A percentile compares a stretch with the other conserved stretches of the same genome.
These are phyloP conservation scores for Cucurbita pepo DNA, from an alignment of 306 rosid species.

Conservation along the genomic window DNA sequence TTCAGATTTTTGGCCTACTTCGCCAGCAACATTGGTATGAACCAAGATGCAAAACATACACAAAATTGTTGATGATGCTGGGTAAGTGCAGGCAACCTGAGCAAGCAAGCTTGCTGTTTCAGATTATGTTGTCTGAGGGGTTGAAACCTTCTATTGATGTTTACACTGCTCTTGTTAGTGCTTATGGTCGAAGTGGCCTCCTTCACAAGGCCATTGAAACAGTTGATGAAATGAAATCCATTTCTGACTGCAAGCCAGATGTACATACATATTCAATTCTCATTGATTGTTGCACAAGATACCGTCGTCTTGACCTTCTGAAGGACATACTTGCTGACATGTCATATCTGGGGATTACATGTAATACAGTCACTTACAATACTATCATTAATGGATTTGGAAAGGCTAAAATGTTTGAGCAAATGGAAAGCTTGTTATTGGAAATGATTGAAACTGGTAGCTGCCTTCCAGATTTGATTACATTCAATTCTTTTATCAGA, in stretches of 20 bases:
- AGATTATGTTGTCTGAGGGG: conserved; percentile 68
- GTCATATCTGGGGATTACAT: conserved; percentile 49
- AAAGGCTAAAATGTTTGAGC: conserved; percentile 62
- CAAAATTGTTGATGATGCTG: conserved; percentile 69
- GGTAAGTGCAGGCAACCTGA: conserved; percentile 68
- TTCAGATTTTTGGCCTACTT: conserved; percentile 65
- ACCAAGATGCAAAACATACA: conserved; percentile 73
- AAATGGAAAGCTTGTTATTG: conserved; percentile 50
- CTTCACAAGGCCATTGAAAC: conserved; percentile 50
- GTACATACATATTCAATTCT: conserved; percentile 59
- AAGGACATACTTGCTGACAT: conserved; percentile 43
- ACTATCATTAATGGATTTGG: conserved; percentile 71
- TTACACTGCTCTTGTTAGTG: conserved; percentile 76
- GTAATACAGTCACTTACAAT: conserved; percentile 55
- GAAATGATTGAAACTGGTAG: conserved; percentile 66
- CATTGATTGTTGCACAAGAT: conserved; percentile 45
- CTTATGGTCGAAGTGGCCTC: conserved; percentile 57
- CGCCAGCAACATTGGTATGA: conserved; percentile 78
- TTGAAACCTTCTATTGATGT: conserved; percentile 66
- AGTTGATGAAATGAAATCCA: conserved; percentile 70
- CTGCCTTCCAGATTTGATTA: conserved; percentile 68
- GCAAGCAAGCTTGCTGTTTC: conserved; percentile 52
- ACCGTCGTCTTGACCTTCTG: conserved; percentile 43
- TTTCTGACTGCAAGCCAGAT: conserved; percentile 55
- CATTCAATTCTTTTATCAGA: conserved; percentile 53